Base-by-base conservation (phyloP, 805 yeast genomes). In the Wickerhamiella brachini region DNA sequence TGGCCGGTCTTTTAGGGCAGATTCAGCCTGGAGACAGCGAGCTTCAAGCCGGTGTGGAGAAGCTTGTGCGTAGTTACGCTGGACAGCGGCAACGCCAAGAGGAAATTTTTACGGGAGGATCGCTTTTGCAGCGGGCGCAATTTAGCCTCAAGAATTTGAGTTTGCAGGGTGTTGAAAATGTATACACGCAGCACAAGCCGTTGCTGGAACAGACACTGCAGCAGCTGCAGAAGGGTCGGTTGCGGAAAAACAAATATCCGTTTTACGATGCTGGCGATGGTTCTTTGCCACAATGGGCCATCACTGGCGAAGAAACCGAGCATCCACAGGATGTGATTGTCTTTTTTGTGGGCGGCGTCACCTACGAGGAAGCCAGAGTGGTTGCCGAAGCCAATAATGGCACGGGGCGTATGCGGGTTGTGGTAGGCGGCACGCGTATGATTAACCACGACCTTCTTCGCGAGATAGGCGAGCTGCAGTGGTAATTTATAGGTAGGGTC, bases 101-200 rank as follows among this genome's bases (percentile, higher is more conserved):
- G 51, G 71, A 68, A 45, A 53, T 71, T 47, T 69, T 67, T 52
- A 59, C 51, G 45, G 63, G 68, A 13, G 68, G 65, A 24, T 65
- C 72, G 23, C 56, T 71, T 18, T 62, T 71, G 45, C 63, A 69
- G 21, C 61, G 71, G 12, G 73, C 73, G 1, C 72, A 69, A 55
- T 63, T 65, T 49, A 72, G 73, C 2, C 61, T 71, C 53, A 69
- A 70, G 52, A 74, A 72, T 2, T 63, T 68, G 41, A 45, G 60
- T 5, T 39, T 57, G 26, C 67, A 69, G 49, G 75, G 73, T 22
- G 73, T 70, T 13, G 74, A 71, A 47, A 71, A 71, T 54, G 74
- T 90, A 5, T 93, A 80, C 68, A 88, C 95, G 82, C 98, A 93
- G 68, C 95, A 89, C 62, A 72, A 78, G 44, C 95, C 98, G 7